Percentiles rank a stretch among this genome's conserved stretches.
Evolutionary conservation across 257 asterid species (phyloP).

Genomic region (Coffea eugenioides): DNA sequence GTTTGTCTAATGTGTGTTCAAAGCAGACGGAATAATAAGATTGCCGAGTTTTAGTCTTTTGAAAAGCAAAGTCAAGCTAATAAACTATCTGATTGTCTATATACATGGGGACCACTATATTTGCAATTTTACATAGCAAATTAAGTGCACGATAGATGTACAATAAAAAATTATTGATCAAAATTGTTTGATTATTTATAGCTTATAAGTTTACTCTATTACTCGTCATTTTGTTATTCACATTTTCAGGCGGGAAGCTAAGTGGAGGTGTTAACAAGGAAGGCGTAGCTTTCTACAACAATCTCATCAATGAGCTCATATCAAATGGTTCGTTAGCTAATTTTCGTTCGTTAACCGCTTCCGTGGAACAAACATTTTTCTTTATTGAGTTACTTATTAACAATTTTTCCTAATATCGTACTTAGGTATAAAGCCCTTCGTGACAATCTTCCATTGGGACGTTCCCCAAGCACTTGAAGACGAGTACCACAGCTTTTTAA

Average conservation of each 20-base stretch:
- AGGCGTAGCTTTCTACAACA: conserved; percentile 23
- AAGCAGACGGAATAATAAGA: too few species aligned
- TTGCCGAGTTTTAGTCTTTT: too few species aligned
- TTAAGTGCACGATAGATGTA: too few species aligned
- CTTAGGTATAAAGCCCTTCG: conserved; percentile 14
- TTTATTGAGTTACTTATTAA: background rate
- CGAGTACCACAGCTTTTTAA: conserved; percentile 7
- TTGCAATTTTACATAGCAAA: too few species aligned
- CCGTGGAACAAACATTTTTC: background rate
- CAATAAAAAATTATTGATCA: background rate
- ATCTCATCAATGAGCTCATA: conserved; percentile 22
- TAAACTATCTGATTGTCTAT: too few species aligned
- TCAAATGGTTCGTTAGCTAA: conserved; percentile 5
- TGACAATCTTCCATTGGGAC: conserved; percentile 21
- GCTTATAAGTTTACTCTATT: too few species aligned
- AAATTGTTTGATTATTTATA: too few species aligned
- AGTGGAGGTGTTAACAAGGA: conserved; percentile 22
- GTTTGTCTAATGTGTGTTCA: too few species aligned
- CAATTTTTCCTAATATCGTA: too few species aligned
- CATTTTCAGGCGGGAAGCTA: conserved; percentile 14
- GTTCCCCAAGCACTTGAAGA: conserved; percentile 13
- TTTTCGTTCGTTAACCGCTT: background rate
- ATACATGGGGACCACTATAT: too few species aligned
- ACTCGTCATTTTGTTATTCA: background rate
- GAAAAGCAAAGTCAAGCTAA: too few species aligned